Evolutionary conservation across 140 eudicot genomes (phyloP).

Genomic region (Cichorium intybus): DNA sequence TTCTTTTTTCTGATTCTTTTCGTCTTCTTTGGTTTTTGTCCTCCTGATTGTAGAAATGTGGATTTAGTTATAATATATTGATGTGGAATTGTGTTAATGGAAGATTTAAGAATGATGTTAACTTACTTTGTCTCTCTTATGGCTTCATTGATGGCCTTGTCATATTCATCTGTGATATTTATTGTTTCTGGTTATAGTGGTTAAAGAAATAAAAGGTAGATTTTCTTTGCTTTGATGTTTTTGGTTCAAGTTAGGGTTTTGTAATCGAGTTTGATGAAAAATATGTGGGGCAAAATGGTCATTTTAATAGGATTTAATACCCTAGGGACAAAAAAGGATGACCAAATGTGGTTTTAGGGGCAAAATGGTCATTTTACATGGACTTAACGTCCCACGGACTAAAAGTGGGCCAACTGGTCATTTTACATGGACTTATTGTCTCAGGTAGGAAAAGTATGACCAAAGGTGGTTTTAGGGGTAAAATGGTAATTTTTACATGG

Average conservation of each 20-base stretch:
- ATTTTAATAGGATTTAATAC: not conserved
- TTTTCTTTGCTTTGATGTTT: not conserved
- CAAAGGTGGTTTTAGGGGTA: too few relatives aligned
- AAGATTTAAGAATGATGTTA: not conserved
- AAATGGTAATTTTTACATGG: too few relatives aligned
- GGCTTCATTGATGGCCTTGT: constrained; percentile 67
- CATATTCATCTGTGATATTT: constrained; percentile 62
- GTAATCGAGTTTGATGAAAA: not conserved
- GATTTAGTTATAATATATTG: constrained; percentile 1
- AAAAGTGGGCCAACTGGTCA: not conserved
- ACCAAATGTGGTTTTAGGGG: not conserved
- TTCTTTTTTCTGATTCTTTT: constrained; percentile 29
- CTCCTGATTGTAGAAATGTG: constrained; percentile 36
- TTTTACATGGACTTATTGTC: not conserved
- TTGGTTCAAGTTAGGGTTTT: not conserved
- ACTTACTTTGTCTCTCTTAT: constrained; percentile 56
- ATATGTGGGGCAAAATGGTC: not conserved
- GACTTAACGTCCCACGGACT: not conserved
- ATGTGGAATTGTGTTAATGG: not conserved
- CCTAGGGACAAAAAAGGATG: not conserved
- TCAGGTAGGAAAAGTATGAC: too few relatives aligned
- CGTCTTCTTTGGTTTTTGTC: constrained; percentile 44
- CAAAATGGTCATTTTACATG: not conserved
- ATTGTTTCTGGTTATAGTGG: not conserved
- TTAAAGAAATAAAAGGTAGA: not conserved